These are phyloP conservation scores for Penicillium odoratum DNA, from an alignment of 495 filamentous ascomycete genomes.

Conservation along the genomic window DNA sequence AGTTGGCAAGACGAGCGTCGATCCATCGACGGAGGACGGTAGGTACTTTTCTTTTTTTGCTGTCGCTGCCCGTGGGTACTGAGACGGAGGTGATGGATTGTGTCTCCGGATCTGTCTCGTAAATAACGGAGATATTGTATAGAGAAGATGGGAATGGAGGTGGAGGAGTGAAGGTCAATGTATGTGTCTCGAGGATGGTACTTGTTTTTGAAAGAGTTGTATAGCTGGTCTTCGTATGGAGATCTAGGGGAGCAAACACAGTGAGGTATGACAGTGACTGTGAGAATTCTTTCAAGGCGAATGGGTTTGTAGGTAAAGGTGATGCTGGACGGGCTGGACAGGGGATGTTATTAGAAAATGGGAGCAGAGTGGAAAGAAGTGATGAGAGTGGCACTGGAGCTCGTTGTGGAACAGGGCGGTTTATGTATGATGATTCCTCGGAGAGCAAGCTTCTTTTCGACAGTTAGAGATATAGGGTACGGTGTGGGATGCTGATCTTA, in stretches of 20 bases:
- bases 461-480: slow-evolving; percentile 16
- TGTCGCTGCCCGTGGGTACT: slow-evolving; percentile 22
- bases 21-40: slow-evolving; percentile 42
- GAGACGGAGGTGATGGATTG: slow-evolving; percentile 36
- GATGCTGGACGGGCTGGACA: slow-evolving; percentile 22
- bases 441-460: slow-evolving; percentile 27
- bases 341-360: slow-evolving; percentile 37
- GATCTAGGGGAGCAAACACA: slow-evolving; percentile 38
- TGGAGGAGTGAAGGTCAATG: slow-evolving; percentile 36
- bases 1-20: slow-evolving; percentile 34
- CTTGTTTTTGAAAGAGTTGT: slow-evolving; percentile 14
- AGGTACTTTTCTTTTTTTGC: slow-evolving; percentile 30
- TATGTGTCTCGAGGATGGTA: slow-evolving; percentile 36
- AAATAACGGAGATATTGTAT: slow-evolving; percentile 37
- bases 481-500: slow-evolving; percentile 17
- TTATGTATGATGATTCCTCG: slow-evolving; percentile 25
- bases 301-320: slow-evolving; percentile 36
- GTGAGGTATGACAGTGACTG: slow-evolving; percentile 37
- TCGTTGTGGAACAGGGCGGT: slow-evolving; percentile 12
- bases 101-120: slow-evolving; percentile 43
- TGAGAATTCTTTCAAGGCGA: slow-evolving; percentile 32
- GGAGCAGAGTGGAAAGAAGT: slow-evolving; percentile 41
- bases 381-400: slow-evolving; percentile 35
- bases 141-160: slow-evolving; percentile 39
- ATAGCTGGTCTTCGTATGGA: slow-evolving; percentile 30